Evolutionary conservation across 2,329 filamentous ascomycete species (phyloP), one percentile per base, ranked within the genome.

Genomic region (Scleromitrula shiraiana): DNA sequence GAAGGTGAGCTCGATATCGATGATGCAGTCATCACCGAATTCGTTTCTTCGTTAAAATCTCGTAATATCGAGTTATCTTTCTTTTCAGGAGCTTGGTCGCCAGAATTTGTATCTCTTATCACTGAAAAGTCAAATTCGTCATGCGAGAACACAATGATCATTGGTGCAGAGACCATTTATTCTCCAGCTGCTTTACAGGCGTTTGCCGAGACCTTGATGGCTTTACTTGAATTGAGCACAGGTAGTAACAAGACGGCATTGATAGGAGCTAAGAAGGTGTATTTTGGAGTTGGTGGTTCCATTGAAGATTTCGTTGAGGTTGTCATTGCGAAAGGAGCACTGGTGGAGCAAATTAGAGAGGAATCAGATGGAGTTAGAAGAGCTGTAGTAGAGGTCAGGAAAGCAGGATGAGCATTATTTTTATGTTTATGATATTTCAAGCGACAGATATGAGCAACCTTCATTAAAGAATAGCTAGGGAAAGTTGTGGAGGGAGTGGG

Each of bases 111-210:
- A 4, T 63, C 73, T 2, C 66, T 88, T 1, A 65, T 89, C 7
- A 38, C 38, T 19, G 41, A 54, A 26, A 50, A 40, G 22, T 48
- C 57, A 50, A 17, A 42, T n/a, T 33, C 40, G 15, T 41, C 46
- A 19, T 67, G 70, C 0, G 56, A 59, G 0, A 56, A 64, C 1
- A 49, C 59, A 7, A 65, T 85, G 2, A 68, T 90, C 5, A 68
- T 93, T 2, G 87, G 82, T 0, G 84, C 85, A 1, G 87, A 93
- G 66, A 93, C 87, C 0, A 91, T 93, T 37, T 93, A 93, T 66
- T 88, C 82, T 2, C 85, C 85, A 0, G 80, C 81, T 49, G 82
- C 84, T 0, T 73, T 89, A 19, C 68, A 70, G 29, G 74, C 79
- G 0, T 93, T 91, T 61, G 78, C 82, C 1, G 77, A 83, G 32